Percentiles rank a stretch among this genome's conserved stretches.
These are phyloP conservation scores for Capsicum chinense DNA, from an alignment of 257 asterid species.

Conservation along the genomic window DNA sequence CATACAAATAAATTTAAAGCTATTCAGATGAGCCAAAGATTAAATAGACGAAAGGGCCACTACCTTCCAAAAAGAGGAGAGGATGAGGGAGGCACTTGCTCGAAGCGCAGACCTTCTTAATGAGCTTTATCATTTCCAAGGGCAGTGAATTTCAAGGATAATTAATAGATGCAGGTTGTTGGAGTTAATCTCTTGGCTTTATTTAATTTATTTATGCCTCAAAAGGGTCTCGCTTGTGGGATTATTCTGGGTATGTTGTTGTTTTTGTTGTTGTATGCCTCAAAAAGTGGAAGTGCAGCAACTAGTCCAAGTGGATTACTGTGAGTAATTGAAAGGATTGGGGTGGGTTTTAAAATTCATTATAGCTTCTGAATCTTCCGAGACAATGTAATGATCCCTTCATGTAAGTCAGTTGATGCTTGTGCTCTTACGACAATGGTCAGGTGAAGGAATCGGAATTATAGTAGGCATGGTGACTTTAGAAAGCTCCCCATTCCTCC, in stretches of 20 bases:
- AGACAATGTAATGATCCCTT: neutral
- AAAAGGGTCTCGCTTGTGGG: too few relatives aligned
- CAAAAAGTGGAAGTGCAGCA: neutral
- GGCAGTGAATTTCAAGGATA: neutral
- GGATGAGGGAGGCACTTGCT: neutral
- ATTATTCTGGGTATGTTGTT: too few relatives aligned
- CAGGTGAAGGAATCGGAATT: neutral
- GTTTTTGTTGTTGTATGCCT: neutral
- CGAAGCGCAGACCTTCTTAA: neutral
- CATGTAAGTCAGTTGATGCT: neutral
- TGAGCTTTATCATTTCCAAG: neutral
- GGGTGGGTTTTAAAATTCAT: neutral
- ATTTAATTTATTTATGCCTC: neutral
- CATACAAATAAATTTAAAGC: neutral
- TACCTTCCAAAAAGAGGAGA: neutral
- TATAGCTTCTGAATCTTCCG: neutral
- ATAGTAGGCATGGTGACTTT: neutral
- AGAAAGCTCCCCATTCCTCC: neutral
- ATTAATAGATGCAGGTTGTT: neutral
- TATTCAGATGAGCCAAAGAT: slow-evolving; percentile 20
- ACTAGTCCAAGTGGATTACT: neutral
- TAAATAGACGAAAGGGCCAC: neutral
- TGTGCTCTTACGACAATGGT: neutral
- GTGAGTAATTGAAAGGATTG: neutral
- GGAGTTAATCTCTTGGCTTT: neutral